phyloP scores from a whole-genome alignment of 2,329 filamentous ascomycete species.

The Fusarium subtropicale region DNA sequence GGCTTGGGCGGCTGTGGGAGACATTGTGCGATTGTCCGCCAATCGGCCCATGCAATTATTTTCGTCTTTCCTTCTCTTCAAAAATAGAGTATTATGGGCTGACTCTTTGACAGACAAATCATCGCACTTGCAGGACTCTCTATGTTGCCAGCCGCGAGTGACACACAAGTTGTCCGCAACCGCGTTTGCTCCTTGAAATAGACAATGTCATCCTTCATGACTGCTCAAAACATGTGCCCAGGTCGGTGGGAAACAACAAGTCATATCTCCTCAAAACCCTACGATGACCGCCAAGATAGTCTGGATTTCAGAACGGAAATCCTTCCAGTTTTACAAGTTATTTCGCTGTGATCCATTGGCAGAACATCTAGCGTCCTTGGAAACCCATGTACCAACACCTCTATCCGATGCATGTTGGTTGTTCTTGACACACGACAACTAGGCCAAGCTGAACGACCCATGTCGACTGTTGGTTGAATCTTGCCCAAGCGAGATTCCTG shows the following conservation, averaged over 20 bases:
- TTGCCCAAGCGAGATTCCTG: background rate
- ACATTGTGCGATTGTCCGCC: background rate
- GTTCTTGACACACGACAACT: background rate
- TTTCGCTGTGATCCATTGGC: background rate
- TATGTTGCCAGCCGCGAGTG: background rate
- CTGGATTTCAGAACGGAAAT: background rate
- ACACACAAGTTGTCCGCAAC: background rate
- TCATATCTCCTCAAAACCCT: no score
- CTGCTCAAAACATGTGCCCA: accelerated
- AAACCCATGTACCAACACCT: background rate
- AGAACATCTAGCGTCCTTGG: background rate
- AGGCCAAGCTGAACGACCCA: background rate
- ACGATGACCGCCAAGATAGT: background rate
- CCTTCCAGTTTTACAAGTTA: background rate
- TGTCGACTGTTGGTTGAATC: slow-evolving; percentile 7
- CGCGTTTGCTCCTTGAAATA: background rate
- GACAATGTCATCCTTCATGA: accelerated
- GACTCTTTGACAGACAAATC: background rate
- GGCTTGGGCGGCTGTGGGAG: background rate
- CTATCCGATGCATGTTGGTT: slow-evolving; percentile 18
- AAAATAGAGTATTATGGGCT: background rate
- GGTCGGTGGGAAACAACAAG: background rate
- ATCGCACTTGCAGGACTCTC: background rate
- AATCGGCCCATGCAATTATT: background rate
- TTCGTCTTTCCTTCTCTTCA: background rate